These are phyloP conservation scores for Fraxinus cuspidata DNA, from an alignment of 257 asterid species.

Conservation along the genomic window DNA sequence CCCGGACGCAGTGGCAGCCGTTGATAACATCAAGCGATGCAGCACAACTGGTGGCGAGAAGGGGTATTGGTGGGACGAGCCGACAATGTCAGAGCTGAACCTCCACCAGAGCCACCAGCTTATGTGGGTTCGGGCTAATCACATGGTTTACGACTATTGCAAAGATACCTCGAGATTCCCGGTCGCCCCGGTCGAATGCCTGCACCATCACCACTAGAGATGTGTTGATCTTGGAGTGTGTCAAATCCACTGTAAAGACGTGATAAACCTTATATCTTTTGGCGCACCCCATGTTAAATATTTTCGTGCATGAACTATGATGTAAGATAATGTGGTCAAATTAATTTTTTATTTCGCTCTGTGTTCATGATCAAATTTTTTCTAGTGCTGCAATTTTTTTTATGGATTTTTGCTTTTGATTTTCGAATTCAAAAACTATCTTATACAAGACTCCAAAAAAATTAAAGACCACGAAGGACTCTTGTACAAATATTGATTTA, in stretches of 20 bases:
- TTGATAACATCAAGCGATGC: slow-evolving; percentile 51
- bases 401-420: no score
- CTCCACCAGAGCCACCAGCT: slow-evolving; percentile 88
- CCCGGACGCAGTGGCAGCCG: slow-evolving; percentile 46
- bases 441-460: no score
- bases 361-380: no score
- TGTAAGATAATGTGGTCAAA: no score
- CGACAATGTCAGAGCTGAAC: slow-evolving; percentile 60
- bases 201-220: slow-evolving; percentile 64
- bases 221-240: not conserved
- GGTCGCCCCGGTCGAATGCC: slow-evolving; percentile 64
- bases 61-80: slow-evolving; percentile 80
- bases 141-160: slow-evolving; percentile 82
- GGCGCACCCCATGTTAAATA: no score
- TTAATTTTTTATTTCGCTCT: no score
- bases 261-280: no score
- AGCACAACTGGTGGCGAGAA: slow-evolving; percentile 38
- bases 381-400: no score
- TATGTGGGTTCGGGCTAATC: slow-evolving; percentile 80
- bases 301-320: no score
- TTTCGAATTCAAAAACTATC: no score
- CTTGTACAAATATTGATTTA: no score
- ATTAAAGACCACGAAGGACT: no score
- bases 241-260: not conserved
- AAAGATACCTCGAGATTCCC: slow-evolving; percentile 67